Base-by-base conservation (phyloP, 805 yeast genomes). In the Pichia nakasei region DNA sequence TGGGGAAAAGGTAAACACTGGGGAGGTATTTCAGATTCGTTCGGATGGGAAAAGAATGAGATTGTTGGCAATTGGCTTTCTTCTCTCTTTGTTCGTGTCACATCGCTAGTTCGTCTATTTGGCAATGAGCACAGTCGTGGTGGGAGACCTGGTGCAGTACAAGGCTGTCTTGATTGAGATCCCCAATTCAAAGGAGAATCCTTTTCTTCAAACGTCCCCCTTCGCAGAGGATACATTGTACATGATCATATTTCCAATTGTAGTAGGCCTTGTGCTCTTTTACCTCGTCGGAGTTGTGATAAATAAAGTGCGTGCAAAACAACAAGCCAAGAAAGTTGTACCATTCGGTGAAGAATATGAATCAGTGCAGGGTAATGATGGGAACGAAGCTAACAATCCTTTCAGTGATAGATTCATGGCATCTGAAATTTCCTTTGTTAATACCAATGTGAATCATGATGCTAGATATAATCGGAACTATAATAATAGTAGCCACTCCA, bases 181-280 rank as follows among this genome's bases (percentile, higher is more conserved):
- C 13, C 52, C 52, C 5, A 19, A 37, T 7, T 41, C 41, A 4
- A 29, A 38, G 15, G 42, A 27, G 2, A 59, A 57, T 37, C 63
- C 63, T 5, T 59, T 52, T 38, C 38, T 60, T n/a, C 49, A 47
- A 13, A 43, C 48, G 5, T 44, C 52, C 3, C 35, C 44, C 1
- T 48, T 41, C 19, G 39, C 42, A 18, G 57, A 58, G 41, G 63
- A 61, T 1, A 55, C 63, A 0, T 48, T 60, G n/a, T 60, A 59
- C 36, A 39, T 50, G 15, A 58, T 59, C 6, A 44, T 57, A 12
- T 46, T 56, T 2, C 64, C 64, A 1, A 52, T 57, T 1, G 44
- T 60, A n/a, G 55, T 47, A 1, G 57, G 48, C 2, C 35, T 54
- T 9, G 39, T 60, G 15, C 27, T 59, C 2, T 36, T 55, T 5